Evolutionary conservation across 2,329 filamentous ascomycete species (phyloP), one percentile per base, ranked within the genome.

Genomic region (Parastagonospora avenae): DNA sequence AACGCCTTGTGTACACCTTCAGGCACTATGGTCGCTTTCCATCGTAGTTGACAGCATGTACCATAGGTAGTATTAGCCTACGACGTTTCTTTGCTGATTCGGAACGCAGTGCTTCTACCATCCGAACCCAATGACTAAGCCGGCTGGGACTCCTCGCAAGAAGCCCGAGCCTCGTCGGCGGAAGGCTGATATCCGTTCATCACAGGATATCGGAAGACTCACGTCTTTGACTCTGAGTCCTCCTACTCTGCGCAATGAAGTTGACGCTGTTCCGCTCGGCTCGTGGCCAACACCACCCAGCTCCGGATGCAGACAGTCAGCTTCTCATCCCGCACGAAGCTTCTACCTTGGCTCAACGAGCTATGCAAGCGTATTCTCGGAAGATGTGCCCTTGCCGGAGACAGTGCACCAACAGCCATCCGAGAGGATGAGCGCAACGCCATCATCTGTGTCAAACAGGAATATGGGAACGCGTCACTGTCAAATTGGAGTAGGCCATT

Each of bases 261-360:
- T 58, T 45, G 50, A 48, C n/a, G 33, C 55, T 16, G 46, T 39
- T 16, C n/a, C 46, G 16, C 35, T 51, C 4, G 42, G 49, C 37
- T 48, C 57, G 16, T 71, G 67, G 67, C 66, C 66, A 33, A 71
- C 66, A 4, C 69, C 67, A 37, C 63, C 67, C 38, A 64, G 67
- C 4, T 64, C 66, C 35, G 52, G 56, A 3, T 50, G 60, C 10
- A 63, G 59, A 9, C 58, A 58, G 44, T 31, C 44, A n/a, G 51
- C 41, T 4, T 57, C 62, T n/a, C 63, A 70, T 36, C 54, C 68
- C 9, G 39, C 54, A 8, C 57, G 67, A 40, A 63, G 62, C 29
- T 73, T 71, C 46, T 72, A 68, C 44, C 54, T 72, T 12, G 70
- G 69, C 1, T 72, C 69, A 7, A 73, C 70, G 7, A 73, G 70